phyloP scores from a whole-genome alignment of 192 early-diverging fungal species.

The Chytriomyces sp. region DNA sequence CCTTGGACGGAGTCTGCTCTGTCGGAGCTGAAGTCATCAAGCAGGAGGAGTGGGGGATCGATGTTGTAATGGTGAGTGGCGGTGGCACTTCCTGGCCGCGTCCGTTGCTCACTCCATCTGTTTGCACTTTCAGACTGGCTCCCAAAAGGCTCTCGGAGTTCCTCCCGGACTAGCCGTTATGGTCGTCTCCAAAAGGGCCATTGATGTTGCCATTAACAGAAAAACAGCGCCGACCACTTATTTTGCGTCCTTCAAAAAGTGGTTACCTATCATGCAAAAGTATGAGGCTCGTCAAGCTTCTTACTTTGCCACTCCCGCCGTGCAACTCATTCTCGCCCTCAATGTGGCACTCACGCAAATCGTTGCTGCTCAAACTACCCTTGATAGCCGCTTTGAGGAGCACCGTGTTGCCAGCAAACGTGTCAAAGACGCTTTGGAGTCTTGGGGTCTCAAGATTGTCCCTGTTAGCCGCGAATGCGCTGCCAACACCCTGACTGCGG shows the following conservation, averaged over 20 bases:
- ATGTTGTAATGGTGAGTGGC: conserved; percentile 67
- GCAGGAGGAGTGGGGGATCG: conserved; percentile 89
- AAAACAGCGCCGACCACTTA: conserved; percentile 83
- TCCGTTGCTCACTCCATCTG: neutral
- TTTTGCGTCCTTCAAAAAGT: conserved; percentile 90
- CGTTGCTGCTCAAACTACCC: conserved; percentile 54
- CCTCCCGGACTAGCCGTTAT: conserved; percentile 92
- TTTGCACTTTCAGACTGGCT: conserved; percentile 61
- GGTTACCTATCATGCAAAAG: conserved; percentile 95
- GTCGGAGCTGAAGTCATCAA: conserved; percentile 90
- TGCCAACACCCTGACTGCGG: conserved; percentile 53
- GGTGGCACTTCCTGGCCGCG: neutral
- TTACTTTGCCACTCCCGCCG: conserved; percentile 97
- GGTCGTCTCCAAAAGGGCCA: conserved; percentile 76
- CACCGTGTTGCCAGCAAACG: conserved; percentile 72
- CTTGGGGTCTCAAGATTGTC: conserved; percentile 75
- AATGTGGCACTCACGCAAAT: conserved; percentile 81
- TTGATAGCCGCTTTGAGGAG: conserved; percentile 78
- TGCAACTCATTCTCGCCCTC: conserved; percentile 89
- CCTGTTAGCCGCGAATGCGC: conserved; percentile 45
- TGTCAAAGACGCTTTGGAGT: conserved; percentile 72
- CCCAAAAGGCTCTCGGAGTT: conserved; percentile 93
- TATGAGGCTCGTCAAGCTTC: conserved; percentile 90
- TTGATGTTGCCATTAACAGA: conserved; percentile 68
- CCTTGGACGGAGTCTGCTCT: conserved; percentile 95